phyloP scores from a whole-genome alignment of 2,329 filamentous ascomycete species.

The Colletotrichum cuscutae region DNA sequence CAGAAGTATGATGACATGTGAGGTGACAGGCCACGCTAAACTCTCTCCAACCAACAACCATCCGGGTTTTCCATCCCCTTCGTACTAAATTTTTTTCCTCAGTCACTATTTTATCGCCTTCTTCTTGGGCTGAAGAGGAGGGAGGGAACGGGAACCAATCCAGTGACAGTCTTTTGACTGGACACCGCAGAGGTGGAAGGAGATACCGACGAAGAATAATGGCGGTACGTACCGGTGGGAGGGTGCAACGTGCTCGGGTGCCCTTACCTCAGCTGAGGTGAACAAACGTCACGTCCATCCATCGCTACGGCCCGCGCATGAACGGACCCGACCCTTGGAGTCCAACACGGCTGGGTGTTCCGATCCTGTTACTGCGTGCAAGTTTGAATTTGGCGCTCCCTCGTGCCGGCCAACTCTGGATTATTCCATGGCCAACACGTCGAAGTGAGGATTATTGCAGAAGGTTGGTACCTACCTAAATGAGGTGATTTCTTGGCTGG shows the following conservation, averaged over 20 bases:
- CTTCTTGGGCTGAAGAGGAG: background rate
- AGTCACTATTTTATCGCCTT: background rate
- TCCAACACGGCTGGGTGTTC: conserved; percentile 3
- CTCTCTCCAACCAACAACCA: conserved; percentile 16
- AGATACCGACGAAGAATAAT: background rate
- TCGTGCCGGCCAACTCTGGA: background rate
- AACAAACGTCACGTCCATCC: conserved; percentile 21
- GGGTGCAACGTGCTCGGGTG: background rate
- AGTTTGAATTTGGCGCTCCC: background rate
- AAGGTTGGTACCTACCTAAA: background rate
- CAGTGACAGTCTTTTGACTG: background rate
- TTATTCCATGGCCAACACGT: background rate
- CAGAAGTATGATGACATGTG: conserved; percentile 33
- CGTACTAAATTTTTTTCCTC: background rate
- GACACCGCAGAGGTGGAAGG: background rate
- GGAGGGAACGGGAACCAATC: background rate
- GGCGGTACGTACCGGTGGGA: background rate
- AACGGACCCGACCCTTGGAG: conserved; percentile 25
- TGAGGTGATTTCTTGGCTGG: background rate
- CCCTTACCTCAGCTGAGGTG: conserved; percentile 8
- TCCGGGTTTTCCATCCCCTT: background rate
- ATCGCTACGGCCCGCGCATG: conserved; percentile 22
- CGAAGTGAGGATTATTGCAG: background rate
- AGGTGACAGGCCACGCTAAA: conserved; percentile 32
- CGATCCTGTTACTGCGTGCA: background rate